phyloP scores from a whole-genome alignment of 306 rosid species.

The Vigna nakashimae region DNA sequence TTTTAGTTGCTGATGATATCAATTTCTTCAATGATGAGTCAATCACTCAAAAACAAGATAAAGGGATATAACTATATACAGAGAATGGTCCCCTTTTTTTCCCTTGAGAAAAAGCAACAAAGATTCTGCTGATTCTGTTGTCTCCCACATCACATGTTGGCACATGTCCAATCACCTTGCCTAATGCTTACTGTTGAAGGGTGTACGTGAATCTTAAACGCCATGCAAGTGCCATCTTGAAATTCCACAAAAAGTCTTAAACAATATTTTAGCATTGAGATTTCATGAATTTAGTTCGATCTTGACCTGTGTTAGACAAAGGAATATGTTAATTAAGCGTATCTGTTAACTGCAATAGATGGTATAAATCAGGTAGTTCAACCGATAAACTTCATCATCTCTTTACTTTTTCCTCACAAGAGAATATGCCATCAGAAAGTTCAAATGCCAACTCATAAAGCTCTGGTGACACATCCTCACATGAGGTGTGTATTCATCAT shows the following conservation, averaged over 20 bases:
- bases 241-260: not conserved
- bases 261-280: not conserved
- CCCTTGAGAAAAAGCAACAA: not conserved
- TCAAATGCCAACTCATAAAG: conserved; percentile 61
- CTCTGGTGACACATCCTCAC: conserved; percentile 50
- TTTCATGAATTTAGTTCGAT: not conserved
- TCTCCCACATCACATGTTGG: conserved; percentile 4
- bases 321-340: not conserved
- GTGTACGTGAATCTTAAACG: not conserved
- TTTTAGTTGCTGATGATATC: conserved; percentile 30
- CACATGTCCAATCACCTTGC: conserved; percentile 18
- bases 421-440: conserved; percentile 48
- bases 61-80: conserved; percentile 8
- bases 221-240: not conserved
- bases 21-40: conserved; percentile 20
- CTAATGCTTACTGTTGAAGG: conserved; percentile 3
- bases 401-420: conserved; percentile 12
- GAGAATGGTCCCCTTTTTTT: conserved; percentile 6
- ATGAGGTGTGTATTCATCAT: not conserved
- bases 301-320: not conserved
- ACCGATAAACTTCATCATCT: conserved; percentile 12
- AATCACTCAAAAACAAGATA: conserved; percentile 6
- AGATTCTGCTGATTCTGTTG: conserved; percentile 24
- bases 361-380: not conserved
- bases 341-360: conserved; percentile 1